Base-by-base conservation (phyloP, 345 rosid genomes). In the Hibiscus trionum region DNA sequence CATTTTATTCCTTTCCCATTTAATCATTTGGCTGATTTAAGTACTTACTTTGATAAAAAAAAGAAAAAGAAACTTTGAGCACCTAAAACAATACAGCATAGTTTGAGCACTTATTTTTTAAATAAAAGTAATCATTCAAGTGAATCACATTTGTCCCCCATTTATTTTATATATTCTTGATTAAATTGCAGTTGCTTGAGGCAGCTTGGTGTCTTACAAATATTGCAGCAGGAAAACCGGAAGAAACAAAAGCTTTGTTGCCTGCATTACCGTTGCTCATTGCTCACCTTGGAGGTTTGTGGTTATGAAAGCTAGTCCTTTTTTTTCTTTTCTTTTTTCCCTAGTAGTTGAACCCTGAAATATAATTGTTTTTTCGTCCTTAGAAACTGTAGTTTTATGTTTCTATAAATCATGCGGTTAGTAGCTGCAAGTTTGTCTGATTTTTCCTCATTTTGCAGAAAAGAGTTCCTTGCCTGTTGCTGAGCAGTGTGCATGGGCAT, bases 181-280 rank as follows among this genome's bases (percentile, higher is more conserved):
- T 70, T 27, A 37, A 62, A 66, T 76, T 79, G 77, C 94, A 95
- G 98, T 88, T 95, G 80, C 93, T 95, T 72, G 98, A 93, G 89
- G 88, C 97, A 69, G 97, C 98, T 59, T 92, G 97, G 98, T 90
- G 99, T 79, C 97, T 95, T 42, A 95, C 98, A 71, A 95, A 95
- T 72, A 95, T 95, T 9, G 99, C 99, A 26, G 96, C 98, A 33
- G 99, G 99, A 79, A 84, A 86, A 80, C 90, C 90, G 26, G 99
- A 93, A 74, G 98, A 95, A 85, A 92, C 98, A 66, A 93, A 87
- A 76, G 88, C 98, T 70, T 75, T 95, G 58, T 72, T 90, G 79
- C 94, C 97, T 78, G 91, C 94, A 9, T 76, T 95, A 75, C 98
- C 98, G 0, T 79, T 95, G 88, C 96, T 95, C 59, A 84, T 93